phyloP scores from a whole-genome alignment of 2,329 filamentous ascomycete genomes.

The Stagonosporopsis rhizophila region DNA sequence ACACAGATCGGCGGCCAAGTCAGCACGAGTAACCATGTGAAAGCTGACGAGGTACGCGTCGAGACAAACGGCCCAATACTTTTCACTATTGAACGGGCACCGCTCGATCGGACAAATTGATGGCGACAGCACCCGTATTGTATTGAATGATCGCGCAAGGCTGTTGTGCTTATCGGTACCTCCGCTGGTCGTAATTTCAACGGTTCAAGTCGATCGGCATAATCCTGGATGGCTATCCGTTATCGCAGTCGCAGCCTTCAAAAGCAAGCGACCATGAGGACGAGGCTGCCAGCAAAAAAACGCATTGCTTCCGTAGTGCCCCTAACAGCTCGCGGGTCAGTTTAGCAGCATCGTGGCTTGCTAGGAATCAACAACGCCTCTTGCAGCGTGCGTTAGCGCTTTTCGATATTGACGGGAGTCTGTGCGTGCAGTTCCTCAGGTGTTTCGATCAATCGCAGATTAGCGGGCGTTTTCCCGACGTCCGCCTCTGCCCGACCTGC shows the following conservation, averaged over 20 bases:
- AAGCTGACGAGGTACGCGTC: conserved; percentile 50
- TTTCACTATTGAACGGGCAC: conserved; percentile 55
- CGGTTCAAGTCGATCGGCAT: not conserved
- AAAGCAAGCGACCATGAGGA: not conserved
- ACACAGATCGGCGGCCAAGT: conserved; percentile 61
- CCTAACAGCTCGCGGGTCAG: not conserved
- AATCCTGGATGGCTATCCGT: not conserved
- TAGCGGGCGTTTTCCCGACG: not conserved
- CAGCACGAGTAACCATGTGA: conserved; percentile 59
- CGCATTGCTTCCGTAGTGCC: not conserved
- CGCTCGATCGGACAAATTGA: not conserved
- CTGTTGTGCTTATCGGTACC: not conserved
- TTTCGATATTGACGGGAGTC: conserved; percentile 19
- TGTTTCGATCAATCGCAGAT: conserved; percentile 13
- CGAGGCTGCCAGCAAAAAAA: not conserved
- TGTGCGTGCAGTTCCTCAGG: conserved; percentile 6
- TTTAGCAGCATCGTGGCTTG: conserved; percentile 1
- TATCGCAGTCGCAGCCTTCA: not conserved
- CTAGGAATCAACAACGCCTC: not conserved
- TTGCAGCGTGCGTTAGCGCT: not conserved
- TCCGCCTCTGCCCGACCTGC: conserved; percentile 7
- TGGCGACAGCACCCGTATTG: not conserved
- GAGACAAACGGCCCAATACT: conserved; percentile 53
- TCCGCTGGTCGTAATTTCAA: not conserved
- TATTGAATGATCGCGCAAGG: not conserved